Conservation (phyloP, 1,139 yeast species). For the Kazachstania sp. region DNA sequence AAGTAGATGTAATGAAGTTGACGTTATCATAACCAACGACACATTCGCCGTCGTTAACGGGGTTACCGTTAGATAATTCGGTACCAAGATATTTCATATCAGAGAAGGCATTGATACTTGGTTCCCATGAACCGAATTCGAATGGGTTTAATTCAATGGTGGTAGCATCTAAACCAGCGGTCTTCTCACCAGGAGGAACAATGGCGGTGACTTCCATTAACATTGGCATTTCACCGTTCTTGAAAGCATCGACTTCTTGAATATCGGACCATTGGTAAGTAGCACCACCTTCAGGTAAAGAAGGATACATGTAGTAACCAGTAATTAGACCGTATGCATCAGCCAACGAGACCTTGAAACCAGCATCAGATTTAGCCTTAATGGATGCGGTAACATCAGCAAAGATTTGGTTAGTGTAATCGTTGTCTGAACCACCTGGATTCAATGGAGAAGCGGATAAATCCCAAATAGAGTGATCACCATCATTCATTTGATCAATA, state of each 20-base stretch:
- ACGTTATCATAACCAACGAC: conserved; percentile 70
- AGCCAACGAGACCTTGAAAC: conserved; percentile 66
- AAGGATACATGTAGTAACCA: conserved; percentile 62
- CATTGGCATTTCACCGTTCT: conserved; percentile 62
- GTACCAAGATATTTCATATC: conserved; percentile 69
- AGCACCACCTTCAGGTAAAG: conserved; percentile 47
- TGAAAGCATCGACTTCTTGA: conserved; percentile 44
- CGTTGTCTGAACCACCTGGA: conserved; percentile 63
- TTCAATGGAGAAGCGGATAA: conserved; percentile 47
- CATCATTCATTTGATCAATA: conserved; percentile 33
- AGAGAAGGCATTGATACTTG: conserved; percentile 57
- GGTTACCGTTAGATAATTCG: conserved; percentile 47
- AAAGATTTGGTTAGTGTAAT: conserved; percentile 48
- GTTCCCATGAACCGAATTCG: conserved; percentile 88
- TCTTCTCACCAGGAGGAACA: conserved; percentile 55
- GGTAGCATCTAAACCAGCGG: conserved; percentile 58
- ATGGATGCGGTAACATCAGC: conserved; percentile 32
- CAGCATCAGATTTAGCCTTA: conserved; percentile 58
- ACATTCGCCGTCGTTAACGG: conserved; percentile 38
- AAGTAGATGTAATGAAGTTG: conserved; percentile 67
- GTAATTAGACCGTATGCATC: conserved; percentile 87
- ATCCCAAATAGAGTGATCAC: conserved; percentile 52
- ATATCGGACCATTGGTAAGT: conserved; percentile 59
- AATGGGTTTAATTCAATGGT: conserved; percentile 71
- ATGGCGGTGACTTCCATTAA: conserved; percentile 76